phyloP scores from a whole-genome alignment of 2,329 filamentous ascomycete genomes.

The Aspergillus luchuensis region DNA sequence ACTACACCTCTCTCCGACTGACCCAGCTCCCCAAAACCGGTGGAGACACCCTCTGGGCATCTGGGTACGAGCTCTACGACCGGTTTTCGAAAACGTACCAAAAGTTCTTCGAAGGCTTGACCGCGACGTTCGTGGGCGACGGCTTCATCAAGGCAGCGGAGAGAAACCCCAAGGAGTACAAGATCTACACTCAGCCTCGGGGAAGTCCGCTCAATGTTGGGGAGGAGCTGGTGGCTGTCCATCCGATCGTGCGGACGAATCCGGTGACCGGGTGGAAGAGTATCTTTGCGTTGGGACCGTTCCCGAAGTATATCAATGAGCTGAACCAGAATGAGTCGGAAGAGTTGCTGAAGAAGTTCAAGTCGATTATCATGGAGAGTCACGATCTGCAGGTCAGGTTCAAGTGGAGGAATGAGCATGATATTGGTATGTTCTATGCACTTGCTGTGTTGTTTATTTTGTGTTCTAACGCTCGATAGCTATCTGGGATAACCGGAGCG shows the following conservation, averaged over 20 bases:
- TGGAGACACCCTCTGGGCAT: constrained; percentile 67
- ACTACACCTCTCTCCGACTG: constrained; percentile 63
- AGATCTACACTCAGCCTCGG: constrained; percentile 32
- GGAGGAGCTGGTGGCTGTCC: constrained; percentile 50
- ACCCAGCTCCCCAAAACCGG: constrained; percentile 59
- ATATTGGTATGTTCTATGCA: constrained; percentile 36
- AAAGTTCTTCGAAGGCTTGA: constrained; percentile 44
- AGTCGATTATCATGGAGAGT: constrained; percentile 42
- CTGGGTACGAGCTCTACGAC: constrained; percentile 58
- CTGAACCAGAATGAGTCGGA: constrained; percentile 37
- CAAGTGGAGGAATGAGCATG: constrained; percentile 44
- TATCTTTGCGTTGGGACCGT: constrained; percentile 38
- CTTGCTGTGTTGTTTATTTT: background rate
- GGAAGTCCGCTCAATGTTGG: constrained; percentile 63
- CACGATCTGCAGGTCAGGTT: constrained; percentile 47
- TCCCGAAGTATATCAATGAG: constrained; percentile 37
- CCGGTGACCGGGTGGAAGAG: constrained; percentile 46
- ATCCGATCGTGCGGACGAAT: constrained; percentile 56
- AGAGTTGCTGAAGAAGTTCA: constrained; percentile 38
- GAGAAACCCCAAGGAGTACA: constrained; percentile 26
- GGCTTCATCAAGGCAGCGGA: constrained; percentile 35
- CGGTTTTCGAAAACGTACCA: constrained; percentile 43
- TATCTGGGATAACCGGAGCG: constrained; percentile 62
- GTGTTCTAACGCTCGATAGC: constrained; percentile 33
- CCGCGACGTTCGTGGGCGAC: constrained; percentile 37